A percentile compares a stretch with the other conserved stretches of the same genome.
phyloP scores from a whole-genome alignment of 2,329 filamentous ascomycete genomes.

The Cercospora sojina region DNA sequence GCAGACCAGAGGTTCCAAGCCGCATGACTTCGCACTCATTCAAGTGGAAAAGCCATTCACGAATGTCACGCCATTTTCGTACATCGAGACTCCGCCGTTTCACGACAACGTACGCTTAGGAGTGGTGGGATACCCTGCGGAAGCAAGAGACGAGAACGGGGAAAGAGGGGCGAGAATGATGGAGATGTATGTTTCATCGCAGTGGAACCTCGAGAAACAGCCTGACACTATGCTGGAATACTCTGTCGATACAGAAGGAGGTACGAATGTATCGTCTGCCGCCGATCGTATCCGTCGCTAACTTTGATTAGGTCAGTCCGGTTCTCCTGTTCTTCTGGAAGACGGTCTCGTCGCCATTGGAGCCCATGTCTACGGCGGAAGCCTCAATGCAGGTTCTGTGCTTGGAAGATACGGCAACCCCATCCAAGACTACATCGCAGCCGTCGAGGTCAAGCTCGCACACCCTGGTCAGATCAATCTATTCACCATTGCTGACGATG shows the following conservation, averaged over 20 bases:
- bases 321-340: background rate
- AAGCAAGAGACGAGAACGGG: background rate
- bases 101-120: background rate
- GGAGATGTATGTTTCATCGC: background rate
- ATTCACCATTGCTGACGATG: background rate
- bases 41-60: background rate
- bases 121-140: background rate
- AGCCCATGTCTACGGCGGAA: background rate
- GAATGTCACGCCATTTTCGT: background rate
- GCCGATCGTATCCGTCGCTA: background rate
- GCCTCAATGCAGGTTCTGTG: background rate
- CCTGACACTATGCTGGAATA: background rate
- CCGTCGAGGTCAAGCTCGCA: background rate
- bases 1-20: background rate
- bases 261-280: background rate
- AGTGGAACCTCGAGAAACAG: background rate
- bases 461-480: background rate
- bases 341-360: background rate
- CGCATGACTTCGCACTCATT: background rate
- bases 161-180: background rate
- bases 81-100: background rate
- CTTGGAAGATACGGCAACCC: background rate
- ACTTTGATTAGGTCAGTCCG: background rate
- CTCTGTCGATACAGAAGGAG: background rate
- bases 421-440: background rate